phyloP scores from a whole-genome alignment of 371 early-diverging fungal species.

The Actinomucor elegans region DNA sequence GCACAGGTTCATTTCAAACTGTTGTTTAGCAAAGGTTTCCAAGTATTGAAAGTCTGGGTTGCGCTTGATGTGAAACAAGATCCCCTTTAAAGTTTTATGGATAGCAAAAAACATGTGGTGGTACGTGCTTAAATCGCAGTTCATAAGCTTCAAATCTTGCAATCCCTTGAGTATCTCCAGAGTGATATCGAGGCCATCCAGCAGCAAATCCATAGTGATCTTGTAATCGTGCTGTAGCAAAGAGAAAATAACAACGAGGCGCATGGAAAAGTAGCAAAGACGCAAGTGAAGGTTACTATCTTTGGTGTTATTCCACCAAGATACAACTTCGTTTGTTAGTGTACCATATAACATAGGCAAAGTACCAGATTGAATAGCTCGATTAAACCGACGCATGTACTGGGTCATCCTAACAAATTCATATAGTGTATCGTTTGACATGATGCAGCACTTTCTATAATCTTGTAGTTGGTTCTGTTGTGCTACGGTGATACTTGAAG shows the following conservation, averaged over 20 bases:
- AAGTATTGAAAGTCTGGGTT: not conserved
- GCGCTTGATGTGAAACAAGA: slow-evolving; percentile 12
- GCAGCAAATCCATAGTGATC: slow-evolving; percentile 16
- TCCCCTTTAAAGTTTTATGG: slow-evolving; percentile 30
- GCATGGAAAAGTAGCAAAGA: slow-evolving; percentile 43
- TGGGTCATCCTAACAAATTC: slow-evolving; percentile 32
- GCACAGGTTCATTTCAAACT: slow-evolving; percentile 32
- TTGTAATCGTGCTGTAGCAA: slow-evolving; percentile 20
- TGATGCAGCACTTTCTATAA: not conserved
- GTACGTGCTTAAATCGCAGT: slow-evolving; percentile 51
- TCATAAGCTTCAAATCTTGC: slow-evolving; percentile 28
- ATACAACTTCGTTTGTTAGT: slow-evolving; percentile 13
- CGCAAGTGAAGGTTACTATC: slow-evolving; percentile 23
- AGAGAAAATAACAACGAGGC: slow-evolving; percentile 34
- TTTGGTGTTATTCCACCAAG: slow-evolving; percentile 23
- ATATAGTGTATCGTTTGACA: slow-evolving; percentile 12
- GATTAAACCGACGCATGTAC: slow-evolving; percentile 40
- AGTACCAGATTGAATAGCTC: slow-evolving; percentile 19
- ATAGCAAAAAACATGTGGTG: slow-evolving; percentile 53
- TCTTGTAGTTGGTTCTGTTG: not conserved
- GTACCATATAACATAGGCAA: slow-evolving; percentile 17
- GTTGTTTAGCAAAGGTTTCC: slow-evolving; percentile 22
- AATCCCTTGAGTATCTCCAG: slow-evolving; percentile 29
- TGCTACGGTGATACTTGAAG: not conserved
- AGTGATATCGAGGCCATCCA: slow-evolving; percentile 35